Base-by-base conservation (phyloP, 208 protist genomes). In the Polymyxa betae region DNA sequence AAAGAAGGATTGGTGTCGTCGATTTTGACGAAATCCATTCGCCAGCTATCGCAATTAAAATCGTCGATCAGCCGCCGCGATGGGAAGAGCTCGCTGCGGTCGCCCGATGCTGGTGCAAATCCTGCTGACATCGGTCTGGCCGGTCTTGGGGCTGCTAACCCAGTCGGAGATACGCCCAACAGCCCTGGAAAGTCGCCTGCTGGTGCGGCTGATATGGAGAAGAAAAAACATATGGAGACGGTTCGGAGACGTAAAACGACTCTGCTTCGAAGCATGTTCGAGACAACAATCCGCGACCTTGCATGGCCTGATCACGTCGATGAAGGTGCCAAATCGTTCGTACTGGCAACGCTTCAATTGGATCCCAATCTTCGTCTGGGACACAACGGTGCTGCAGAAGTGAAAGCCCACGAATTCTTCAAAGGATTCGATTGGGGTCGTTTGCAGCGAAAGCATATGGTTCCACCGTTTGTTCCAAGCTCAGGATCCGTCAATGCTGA, bases 361-460 rank as follows among this genome's bases (percentile, higher is more conserved):
- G 72, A 82, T 35, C n/a, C 72, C 5, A 82, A 82, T 43, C 16
- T 82, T 35, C 72, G 72, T 20, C n/a, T 82, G 72, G 72, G 72
- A 40, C 72, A 82, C n/a, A 82, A 82, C n/a, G 72, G 72, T 20
- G 72, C 72, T 5, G 35, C 5, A 20, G 72, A 82, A n/a, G n/a
- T 82, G 16, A 82, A 82, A 82, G 35, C 5, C 72, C 72, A 82
- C n/a, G 72, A 82, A 43, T 82, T 82, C 72, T 82, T 82, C 72
- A 82, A 82, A 82, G 72, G 72, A 82, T 82, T 82, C n/a, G 72
- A 82, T n/a, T 82, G 72, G 72, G n/a, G 16, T 43, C 72, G 72
- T 20, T 43, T 82, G 35, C 16, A 82, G n/a, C 5, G 72, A 35
- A 82, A 82, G 72, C 72, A 82, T n/a, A 35, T 82, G 35, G 72